These are phyloP conservation scores for Aspergillus fructus DNA, from an alignment of 2,329 filamentous ascomycete species.

Conservation along the genomic window DNA sequence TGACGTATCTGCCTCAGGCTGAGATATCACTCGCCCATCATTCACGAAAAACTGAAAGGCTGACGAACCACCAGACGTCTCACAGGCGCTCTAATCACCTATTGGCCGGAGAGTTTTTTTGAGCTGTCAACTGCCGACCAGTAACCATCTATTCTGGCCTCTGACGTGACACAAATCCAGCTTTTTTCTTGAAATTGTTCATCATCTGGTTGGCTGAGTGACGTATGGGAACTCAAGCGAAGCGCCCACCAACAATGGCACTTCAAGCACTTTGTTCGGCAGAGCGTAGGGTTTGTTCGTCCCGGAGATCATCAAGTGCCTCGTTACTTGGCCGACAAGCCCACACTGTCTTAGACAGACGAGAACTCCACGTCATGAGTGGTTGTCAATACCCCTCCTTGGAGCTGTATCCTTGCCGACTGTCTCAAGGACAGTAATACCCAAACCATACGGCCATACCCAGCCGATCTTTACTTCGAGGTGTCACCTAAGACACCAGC, in stretches of 20 bases:
- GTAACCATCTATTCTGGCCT: not conserved
- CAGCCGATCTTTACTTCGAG: not conserved
- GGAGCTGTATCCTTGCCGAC: not conserved
- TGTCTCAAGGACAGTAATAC: not conserved
- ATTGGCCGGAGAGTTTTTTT: not conserved
- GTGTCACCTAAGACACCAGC: not conserved
- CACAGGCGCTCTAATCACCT: not conserved
- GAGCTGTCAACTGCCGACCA: not conserved
- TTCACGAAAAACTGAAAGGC: not conserved
- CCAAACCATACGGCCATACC: not conserved
- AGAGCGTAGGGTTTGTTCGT: not conserved
- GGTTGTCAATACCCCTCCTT: not conserved
- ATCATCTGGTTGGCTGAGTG: not conserved
- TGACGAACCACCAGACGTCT: not conserved
- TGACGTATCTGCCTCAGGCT: not conserved
- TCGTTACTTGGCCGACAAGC: not conserved
- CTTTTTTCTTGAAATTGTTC: not conserved
- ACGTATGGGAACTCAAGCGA: not conserved
- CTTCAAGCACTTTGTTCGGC: not conserved
- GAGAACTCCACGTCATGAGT: not conserved
- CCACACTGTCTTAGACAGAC: not conserved
- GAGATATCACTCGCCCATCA: not conserved
- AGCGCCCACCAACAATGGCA: conserved; percentile 4
- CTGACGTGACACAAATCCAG: not conserved
- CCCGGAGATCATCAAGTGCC: not conserved